Conservation (phyloP, 306 rosid species). For the Gleditsia sinensis region DNA sequence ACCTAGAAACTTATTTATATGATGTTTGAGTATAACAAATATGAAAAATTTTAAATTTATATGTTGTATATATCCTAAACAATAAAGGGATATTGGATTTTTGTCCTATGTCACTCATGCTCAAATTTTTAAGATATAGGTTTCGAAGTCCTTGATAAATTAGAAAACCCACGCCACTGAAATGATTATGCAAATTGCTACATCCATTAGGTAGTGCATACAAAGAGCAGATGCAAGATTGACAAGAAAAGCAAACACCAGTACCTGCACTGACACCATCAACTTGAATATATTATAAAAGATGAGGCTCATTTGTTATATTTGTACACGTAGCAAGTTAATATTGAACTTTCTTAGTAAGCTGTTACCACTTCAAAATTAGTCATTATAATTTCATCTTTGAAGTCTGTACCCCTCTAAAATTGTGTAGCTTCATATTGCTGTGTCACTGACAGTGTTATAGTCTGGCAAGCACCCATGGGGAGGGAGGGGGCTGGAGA, state of each 20-base stretch:
- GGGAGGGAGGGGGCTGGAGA: neutral
- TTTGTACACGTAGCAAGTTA: neutral
- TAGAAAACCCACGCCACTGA: too few species aligned
- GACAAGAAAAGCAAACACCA: slow-evolving; percentile 20
- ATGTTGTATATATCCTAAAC: too few species aligned
- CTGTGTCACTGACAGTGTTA: slow-evolving; percentile 13
- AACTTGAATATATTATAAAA: slow-evolving; percentile 13
- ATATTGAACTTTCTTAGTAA: neutral
- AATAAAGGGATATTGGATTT: too few species aligned
- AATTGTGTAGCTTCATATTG: slow-evolving; percentile 5
- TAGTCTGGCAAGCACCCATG: slow-evolving; percentile 1
- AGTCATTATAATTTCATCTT: neutral
- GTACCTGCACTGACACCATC: neutral
- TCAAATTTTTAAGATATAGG: too few species aligned
- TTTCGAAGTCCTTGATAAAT: too few species aligned
- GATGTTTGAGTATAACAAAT: too few species aligned
- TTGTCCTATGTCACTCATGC: too few species aligned
- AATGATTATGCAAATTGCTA: slow-evolving; percentile 8
- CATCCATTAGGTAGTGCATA: neutral
- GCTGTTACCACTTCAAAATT: neutral
- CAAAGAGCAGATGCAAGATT: neutral
- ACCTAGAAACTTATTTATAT: too few species aligned
- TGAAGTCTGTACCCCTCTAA: neutral
- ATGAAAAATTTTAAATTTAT: too few species aligned
- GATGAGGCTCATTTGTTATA: neutral